These are phyloP conservation scores for Leishmania lainsoni DNA, from an alignment of 208 protist genomes.

Conservation along the genomic window DNA sequence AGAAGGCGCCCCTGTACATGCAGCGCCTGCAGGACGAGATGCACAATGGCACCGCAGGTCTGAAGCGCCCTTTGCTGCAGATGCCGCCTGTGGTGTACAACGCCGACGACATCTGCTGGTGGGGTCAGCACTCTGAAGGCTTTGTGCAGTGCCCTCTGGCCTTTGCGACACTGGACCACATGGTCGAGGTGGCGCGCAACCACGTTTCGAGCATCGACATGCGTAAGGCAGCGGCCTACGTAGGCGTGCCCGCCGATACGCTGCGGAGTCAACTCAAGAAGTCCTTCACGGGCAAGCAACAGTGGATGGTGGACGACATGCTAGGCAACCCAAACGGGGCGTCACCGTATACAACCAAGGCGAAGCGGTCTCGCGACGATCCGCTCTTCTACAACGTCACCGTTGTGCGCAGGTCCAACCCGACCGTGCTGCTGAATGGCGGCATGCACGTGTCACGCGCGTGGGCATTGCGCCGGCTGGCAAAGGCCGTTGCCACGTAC, in stretches of 20 bases:
- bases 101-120: slow-evolving; percentile 34
- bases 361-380: slow-evolving; percentile 8
- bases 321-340: slow-evolving; percentile 5
- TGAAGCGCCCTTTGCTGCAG: slow-evolving; percentile 28
- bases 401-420: slow-evolving; percentile 14
- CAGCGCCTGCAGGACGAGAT: slow-evolving; percentile 11
- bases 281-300: not conserved
- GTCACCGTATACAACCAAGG: slow-evolving; percentile 11
- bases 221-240: slow-evolving; percentile 2
- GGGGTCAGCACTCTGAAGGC: slow-evolving; percentile 27
- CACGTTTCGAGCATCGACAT: slow-evolving; percentile 14
- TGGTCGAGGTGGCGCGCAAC: slow-evolving; percentile 38
- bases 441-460: slow-evolving; percentile 39
- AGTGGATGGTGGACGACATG: slow-evolving; percentile 23
- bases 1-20: slow-evolving; percentile 32
- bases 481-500: slow-evolving; percentile 17
- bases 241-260: slow-evolving; percentile 1
- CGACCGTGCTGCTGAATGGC: slow-evolving; percentile 28
- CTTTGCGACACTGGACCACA: slow-evolving; percentile 32
- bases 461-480: slow-evolving; percentile 34
- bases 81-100: slow-evolving; percentile 47
- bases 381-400: slow-evolving; percentile 30
- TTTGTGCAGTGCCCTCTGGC: slow-evolving; percentile 29
- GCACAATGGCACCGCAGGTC: not conserved
- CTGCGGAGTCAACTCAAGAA: slow-evolving; percentile 11